Percentiles rank a stretch among this genome's conserved stretches.
phyloP scores from a whole-genome alignment of 2,329 filamentous ascomycete genomes.

The Aotearoamyces nothofagi region DNA sequence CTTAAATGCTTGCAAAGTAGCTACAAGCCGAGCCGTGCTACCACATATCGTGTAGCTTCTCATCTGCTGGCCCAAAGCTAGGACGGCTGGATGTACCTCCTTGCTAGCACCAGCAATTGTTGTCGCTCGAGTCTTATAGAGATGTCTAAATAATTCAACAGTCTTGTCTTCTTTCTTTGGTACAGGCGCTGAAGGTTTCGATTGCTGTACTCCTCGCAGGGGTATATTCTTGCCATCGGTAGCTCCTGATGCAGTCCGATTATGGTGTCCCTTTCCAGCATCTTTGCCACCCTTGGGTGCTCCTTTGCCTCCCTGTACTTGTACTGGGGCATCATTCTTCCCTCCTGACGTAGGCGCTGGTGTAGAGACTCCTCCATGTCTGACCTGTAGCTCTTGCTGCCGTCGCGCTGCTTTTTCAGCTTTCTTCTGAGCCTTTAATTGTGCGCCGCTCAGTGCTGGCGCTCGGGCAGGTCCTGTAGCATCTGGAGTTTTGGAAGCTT shows the following conservation, averaged over 20 bases:
- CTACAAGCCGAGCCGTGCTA: conserved; percentile 74
- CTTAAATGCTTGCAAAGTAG: conserved; percentile 81
- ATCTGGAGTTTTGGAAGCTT: neutral
- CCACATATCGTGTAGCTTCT: conserved; percentile 68
- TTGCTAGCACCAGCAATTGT: conserved; percentile 45
- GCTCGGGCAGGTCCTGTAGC: conserved; percentile 13
- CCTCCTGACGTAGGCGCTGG: conserved; percentile 11
- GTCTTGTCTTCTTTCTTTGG: conserved; percentile 47
- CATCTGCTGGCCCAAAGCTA: conserved; percentile 81
- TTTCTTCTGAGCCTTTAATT: conserved; percentile 78
- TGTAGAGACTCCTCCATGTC: conserved; percentile 22
- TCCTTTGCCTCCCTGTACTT: conserved; percentile 16
- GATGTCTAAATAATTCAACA: conserved; percentile 66
- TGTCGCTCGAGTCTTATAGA: conserved; percentile 58
- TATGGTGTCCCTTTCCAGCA: conserved; percentile 21
- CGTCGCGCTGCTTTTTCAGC: conserved; percentile 82
- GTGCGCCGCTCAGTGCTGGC: conserved; percentile 53
- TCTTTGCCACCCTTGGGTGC: conserved; percentile 18
- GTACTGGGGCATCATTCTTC: conserved; percentile 4
- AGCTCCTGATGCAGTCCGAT: conserved; percentile 16
- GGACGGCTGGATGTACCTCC: conserved; percentile 72
- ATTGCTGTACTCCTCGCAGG: conserved; percentile 11
- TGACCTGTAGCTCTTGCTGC: conserved; percentile 49
- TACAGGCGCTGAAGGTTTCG: conserved; percentile 14
- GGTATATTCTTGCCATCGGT: conserved; percentile 13